phyloP scores from a whole-genome alignment of 1,139 yeast species.

The Diutina scorzettiae region DNA sequence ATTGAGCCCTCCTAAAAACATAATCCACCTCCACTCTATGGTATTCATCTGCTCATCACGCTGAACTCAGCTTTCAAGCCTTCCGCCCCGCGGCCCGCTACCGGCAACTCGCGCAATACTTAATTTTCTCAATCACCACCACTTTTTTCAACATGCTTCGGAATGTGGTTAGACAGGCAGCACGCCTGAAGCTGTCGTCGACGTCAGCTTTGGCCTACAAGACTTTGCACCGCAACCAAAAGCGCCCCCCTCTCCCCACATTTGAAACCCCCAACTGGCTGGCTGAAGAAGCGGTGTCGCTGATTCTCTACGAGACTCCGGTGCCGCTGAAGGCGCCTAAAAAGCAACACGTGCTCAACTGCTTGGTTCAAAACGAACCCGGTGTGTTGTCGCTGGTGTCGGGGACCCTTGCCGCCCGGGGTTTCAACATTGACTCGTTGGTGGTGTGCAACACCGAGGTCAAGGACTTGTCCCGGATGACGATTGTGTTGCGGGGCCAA shows the following conservation, averaged over 20 bases:
- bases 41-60: too few species aligned
- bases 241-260: constrained; percentile 89
- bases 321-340: constrained; percentile 54
- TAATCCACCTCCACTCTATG: too few species aligned
- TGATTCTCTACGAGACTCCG: constrained; percentile 91
- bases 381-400: constrained; percentile 92
- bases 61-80: too few species aligned
- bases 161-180: constrained; percentile 3
- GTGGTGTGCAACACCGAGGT: constrained; percentile 97
- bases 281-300: constrained; percentile 89
- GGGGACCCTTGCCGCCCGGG: constrained; percentile 94
- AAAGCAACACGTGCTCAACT: constrained; percentile 84
- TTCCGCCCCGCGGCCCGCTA: too few species aligned
- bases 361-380: constrained; percentile 96
- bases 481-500: constrained; percentile 87
- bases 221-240: constrained; percentile 73
- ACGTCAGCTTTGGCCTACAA: constrained; percentile 96
- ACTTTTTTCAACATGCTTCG: not conserved
- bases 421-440: constrained; percentile 92
- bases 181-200: constrained; percentile 33
- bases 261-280: constrained; percentile 92
- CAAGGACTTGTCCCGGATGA: constrained; percentile 90
- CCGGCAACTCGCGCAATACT: too few species aligned
- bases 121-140: not conserved
- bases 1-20: too few species aligned